Percentiles rank a stretch among this genome's conserved stretches.
Evolutionary conservation across 768 basidiomycete genomes (phyloP).

Genomic region (Rhodotorula kratochvilovae): DNA sequence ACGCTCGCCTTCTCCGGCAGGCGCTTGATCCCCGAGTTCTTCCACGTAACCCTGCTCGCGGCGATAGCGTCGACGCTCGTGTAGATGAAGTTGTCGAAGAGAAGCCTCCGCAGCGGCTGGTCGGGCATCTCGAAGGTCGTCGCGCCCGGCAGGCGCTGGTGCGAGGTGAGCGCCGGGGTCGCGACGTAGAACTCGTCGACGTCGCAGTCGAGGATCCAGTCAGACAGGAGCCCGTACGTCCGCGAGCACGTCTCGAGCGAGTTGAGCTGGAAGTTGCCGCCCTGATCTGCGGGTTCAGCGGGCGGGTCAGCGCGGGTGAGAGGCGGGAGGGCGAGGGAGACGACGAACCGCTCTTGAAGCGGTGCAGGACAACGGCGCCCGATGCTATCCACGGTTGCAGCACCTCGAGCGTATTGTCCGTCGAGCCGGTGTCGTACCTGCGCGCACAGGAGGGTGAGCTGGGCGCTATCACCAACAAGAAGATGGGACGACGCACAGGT

Average conservation of each 20-base stretch:
- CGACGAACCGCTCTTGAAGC: background rate
- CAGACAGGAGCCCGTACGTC: background rate
- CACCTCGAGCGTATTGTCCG: constrained; percentile 13
- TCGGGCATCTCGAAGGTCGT: background rate
- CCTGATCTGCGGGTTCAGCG: background rate
- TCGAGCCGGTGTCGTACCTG: constrained; percentile 21
- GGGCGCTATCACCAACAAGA: too few species aligned
- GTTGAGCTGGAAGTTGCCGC: constrained; percentile 2
- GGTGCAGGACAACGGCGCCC: constrained; percentile 11
- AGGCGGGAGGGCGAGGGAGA: background rate
- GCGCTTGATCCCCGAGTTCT: background rate
- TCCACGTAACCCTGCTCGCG: background rate
- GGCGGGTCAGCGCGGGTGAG: background rate
- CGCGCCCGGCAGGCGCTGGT: background rate
- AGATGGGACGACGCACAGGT: background rate
- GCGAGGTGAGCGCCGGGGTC: background rate
- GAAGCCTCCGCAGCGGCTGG: background rate
- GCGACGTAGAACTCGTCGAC: constrained; percentile 27
- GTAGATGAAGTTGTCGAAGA: constrained; percentile 5
- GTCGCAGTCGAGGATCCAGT: constrained; percentile 29
- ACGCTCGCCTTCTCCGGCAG: background rate
- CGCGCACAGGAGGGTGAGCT: too few species aligned
- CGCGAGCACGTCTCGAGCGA: constrained; percentile 13
- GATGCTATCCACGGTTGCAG: constrained; percentile 19
- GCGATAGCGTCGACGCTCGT: background rate